Evolutionary conservation across 441 rosid species (phyloP), one percentile per base, ranked within the genome.

Genomic region (Lepidium campestre): DNA sequence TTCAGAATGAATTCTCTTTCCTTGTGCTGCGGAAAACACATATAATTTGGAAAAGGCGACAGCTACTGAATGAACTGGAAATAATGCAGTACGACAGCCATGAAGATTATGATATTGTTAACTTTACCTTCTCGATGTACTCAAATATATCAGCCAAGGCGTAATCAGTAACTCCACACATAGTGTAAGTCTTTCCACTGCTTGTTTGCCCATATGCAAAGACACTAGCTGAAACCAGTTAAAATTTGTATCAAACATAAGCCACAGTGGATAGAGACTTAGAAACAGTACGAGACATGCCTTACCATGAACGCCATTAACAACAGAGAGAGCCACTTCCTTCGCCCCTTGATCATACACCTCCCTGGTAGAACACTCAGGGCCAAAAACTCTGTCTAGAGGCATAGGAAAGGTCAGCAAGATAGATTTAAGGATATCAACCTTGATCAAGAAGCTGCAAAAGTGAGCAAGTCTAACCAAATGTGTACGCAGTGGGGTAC

Each of bases 141-240:
- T 88, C 92, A 79, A 80, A 92, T 79, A 92, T 87, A 77, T 95
- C 98, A 9, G 85, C 84, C 70, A 95, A 79, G 50, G 87, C 75
- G 46, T 83, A 85, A 61, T 85, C 88, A 39, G 97, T 92, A 36
- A 95, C 81, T 63, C 98, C 97, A 75, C 65, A 73, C 98, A 94
- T 94, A 29, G 99, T 91, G 77, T 80, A 92, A 7, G 97, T 88
- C 81, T 93, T 93, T 78, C 97, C 98, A 56, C 96, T 90, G 73
- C 95, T 85, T 45, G 97, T 93, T 87, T 95, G 99, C 62, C 98
- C 98, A 76, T 95, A 95, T 48, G 97, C 97, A 75, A 95, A 95
- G 70, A 90, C 84, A 75, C 97, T 95, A 8, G 97, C 99, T 95
- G 83, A 69, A 85, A 66, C 58, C 49, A 54, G 40, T 54, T 60